Conservation (phyloP, 1,284 basidiomycete genomes). For the Thelephora terrestris region DNA sequence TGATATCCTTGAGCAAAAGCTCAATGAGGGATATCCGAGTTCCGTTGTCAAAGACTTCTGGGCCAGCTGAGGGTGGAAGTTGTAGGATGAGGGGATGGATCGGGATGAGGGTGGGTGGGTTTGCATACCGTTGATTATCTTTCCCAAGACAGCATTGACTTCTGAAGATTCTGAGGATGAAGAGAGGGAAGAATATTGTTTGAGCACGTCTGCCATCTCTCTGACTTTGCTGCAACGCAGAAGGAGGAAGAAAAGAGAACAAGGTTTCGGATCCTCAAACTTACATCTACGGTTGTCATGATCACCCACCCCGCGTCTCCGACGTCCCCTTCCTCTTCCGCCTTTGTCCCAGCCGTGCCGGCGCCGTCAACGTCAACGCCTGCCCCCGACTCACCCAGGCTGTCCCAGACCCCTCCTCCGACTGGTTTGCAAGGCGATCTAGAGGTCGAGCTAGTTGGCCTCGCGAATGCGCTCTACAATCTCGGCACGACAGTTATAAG, state of each 20-base stretch:
- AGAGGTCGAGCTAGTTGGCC: slow-evolving; percentile 62
- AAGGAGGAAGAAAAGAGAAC: slow-evolving; percentile 1
- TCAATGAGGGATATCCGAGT: neutral
- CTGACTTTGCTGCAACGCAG: neutral
- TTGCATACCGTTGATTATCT: neutral
- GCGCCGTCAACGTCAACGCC: slow-evolving; percentile 12
- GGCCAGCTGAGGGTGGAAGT: slow-evolving; percentile 4
- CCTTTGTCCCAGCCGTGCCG: no score
- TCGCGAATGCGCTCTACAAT: slow-evolving; percentile 67
- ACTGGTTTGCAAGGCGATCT: slow-evolving; percentile 58
- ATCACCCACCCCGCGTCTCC: no score
- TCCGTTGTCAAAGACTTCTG: neutral
- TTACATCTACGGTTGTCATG: neutral
- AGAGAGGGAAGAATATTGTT: slow-evolving; percentile 37
- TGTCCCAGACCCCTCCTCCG: slow-evolving; percentile 61
- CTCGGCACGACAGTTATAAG: slow-evolving; percentile 70
- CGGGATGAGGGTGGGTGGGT: neutral
- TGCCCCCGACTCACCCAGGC: slow-evolving; percentile 62
- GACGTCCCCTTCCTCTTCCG: no score
- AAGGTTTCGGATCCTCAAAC: neutral
- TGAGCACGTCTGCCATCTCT: slow-evolving; percentile 22
- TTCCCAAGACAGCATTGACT: neutral
- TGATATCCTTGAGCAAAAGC: slow-evolving; percentile 3
- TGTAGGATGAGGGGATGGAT: slow-evolving; percentile 6
- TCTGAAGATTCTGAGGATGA: slow-evolving; percentile 18